Evolutionary conservation across 23 red algal genomes (phyloP).

Genomic region (Rhodosorus marinus): DNA sequence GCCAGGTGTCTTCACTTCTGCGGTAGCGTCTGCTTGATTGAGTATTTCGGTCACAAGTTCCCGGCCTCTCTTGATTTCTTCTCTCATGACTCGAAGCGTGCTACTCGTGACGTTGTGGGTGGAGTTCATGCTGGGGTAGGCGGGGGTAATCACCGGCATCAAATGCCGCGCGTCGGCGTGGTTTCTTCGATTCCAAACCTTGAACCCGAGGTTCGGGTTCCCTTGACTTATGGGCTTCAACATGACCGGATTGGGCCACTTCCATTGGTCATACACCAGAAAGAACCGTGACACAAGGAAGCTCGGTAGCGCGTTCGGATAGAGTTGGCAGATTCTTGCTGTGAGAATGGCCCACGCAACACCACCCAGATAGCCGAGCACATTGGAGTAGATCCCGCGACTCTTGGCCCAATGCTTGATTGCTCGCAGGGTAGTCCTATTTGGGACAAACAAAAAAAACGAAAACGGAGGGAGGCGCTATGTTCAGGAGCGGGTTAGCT

Average conservation of each 20-base stretch:
- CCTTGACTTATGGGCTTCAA: constrained; percentile 65
- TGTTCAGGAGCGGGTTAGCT: too few species aligned
- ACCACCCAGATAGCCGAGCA: constrained; percentile 84
- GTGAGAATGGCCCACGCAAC: constrained; percentile 95
- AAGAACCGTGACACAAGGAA: constrained; percentile 69
- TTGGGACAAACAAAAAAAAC: too few species aligned
- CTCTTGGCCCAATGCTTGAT: constrained; percentile 99
- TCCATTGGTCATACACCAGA: constrained; percentile 78
- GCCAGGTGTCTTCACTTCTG: neutral
- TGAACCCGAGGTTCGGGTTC: constrained; percentile 37
- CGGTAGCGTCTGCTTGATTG: constrained; percentile 6
- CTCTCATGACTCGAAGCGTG: constrained; percentile 65
- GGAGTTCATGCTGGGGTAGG: constrained; percentile 97
- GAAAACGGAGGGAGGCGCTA: too few species aligned
- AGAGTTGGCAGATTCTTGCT: constrained; percentile 91
- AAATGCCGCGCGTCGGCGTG: constrained; percentile 62
- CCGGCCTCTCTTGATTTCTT: constrained; percentile 61
- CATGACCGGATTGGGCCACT: constrained; percentile 93
- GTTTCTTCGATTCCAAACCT: constrained; percentile 50
- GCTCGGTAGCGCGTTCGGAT: constrained; percentile 69
- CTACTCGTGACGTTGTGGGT: constrained; percentile 88
- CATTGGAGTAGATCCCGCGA: constrained; percentile 85
- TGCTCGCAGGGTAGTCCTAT: constrained; percentile 75
- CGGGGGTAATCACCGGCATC: constrained; percentile 98
- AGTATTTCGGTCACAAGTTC: constrained; percentile 23